Evolutionary conservation across 345 rosid genomes (phyloP).

Genomic region (Carallia brachiata): DNA sequence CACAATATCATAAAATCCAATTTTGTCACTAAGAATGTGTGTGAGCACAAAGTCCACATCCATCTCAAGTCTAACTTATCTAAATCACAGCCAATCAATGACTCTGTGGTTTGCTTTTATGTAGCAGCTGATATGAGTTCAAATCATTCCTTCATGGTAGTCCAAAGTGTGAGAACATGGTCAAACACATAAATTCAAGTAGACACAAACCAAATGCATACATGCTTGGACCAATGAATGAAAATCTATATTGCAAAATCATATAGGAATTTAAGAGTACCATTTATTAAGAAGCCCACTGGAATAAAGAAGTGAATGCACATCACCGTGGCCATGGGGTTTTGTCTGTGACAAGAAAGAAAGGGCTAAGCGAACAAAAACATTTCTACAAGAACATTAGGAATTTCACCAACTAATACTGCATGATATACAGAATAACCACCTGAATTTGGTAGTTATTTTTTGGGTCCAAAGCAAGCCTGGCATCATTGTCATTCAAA

Average conservation of each 20-base stretch:
- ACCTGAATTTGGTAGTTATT: constrained; percentile 92
- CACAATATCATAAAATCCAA: neutral
- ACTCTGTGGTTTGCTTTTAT: neutral
- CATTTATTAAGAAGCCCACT: constrained; percentile 76
- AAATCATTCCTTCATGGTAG: neutral
- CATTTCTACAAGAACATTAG: neutral
- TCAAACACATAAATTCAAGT: constrained; percentile 5
- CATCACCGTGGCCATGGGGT: constrained; percentile 99
- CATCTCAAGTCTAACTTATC: neutral
- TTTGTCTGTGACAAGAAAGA: constrained; percentile 63
- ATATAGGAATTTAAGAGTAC: constrained; percentile 33
- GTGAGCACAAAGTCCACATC: neutral
- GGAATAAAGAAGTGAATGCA: constrained; percentile 84
- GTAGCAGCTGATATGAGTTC: neutral
- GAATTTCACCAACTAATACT: neutral
- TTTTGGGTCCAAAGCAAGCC: constrained; percentile 74
- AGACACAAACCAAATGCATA: constrained; percentile 6
- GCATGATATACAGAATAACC: constrained; percentile 4
- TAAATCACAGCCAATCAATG: neutral
- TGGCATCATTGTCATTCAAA: constrained; percentile 88
- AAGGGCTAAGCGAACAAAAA: constrained; percentile 14
- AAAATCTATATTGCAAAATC: constrained; percentile 13
- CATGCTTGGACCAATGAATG: neutral
- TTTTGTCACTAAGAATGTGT: neutral
- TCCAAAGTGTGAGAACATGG: neutral